Conservation (phyloP, 2,329 filamentous ascomycete species). For the Aspergillus tubingensis region DNA sequence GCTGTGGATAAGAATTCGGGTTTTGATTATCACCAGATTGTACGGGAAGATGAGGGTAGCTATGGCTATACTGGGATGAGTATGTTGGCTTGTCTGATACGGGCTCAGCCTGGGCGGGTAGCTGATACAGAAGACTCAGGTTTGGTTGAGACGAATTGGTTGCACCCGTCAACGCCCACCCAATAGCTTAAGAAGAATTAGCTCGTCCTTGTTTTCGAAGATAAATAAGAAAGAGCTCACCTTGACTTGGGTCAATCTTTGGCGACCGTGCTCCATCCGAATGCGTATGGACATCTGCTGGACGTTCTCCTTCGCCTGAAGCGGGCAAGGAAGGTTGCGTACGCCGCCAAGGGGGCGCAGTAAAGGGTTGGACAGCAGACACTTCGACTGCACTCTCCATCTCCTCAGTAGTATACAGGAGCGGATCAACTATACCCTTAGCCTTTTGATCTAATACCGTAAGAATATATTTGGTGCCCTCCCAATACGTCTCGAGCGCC, state of each 20-base stretch:
- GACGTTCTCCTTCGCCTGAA: conserved; percentile 25
- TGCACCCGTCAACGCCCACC: conserved; percentile 84
- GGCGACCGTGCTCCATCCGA: conserved; percentile 44
- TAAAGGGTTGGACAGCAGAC: conserved; percentile 53
- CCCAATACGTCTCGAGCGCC: conserved; percentile 81
- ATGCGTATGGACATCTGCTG: conserved; percentile 32
- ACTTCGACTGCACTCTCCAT: conserved; percentile 69
- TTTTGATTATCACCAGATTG: conserved; percentile 22
- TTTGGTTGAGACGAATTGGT: conserved; percentile 84
- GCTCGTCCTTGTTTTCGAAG: background rate
- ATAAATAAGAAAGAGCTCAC: conserved; percentile 34
- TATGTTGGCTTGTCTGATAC: conserved; percentile 31
- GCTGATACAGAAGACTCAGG: conserved; percentile 77
- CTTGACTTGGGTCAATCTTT: conserved; percentile 53
- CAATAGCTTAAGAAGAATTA: conserved; percentile 62
- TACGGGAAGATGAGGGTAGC: conserved; percentile 28
- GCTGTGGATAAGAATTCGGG: conserved; percentile 31
- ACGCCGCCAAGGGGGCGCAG: conserved; percentile 53
- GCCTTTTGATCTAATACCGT: conserved; percentile 85
- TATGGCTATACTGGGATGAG: conserved; percentile 35
- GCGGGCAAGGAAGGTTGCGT: conserved; percentile 35
- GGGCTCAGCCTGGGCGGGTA: conserved; percentile 38
- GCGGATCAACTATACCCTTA: conserved; percentile 78
- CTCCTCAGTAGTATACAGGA: conserved; percentile 69
- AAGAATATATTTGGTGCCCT: conserved; percentile 81